These are phyloP conservation scores for Suillus weaverae DNA, from an alignment of 768 basidiomycete genomes.

Conservation along the genomic window DNA sequence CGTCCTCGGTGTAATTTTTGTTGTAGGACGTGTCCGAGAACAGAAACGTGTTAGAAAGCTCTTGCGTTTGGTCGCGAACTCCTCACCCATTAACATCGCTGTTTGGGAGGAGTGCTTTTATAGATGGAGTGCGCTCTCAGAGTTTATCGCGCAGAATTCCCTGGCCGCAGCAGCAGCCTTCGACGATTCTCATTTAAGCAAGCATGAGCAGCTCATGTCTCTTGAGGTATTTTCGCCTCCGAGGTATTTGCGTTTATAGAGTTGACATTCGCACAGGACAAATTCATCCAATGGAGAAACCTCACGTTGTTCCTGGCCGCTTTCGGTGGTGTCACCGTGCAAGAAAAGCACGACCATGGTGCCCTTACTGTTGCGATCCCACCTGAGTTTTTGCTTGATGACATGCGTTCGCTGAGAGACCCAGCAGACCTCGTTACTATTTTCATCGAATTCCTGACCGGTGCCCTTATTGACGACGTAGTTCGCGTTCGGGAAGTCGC, in stretches of 20 bases:
- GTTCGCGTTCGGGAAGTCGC: slow-evolving; percentile 74
- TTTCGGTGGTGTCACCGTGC: slow-evolving; percentile 64
- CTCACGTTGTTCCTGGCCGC: slow-evolving; percentile 76
- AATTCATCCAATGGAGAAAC: slow-evolving; percentile 83
- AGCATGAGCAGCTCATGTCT: slow-evolving; percentile 38
- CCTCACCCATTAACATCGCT: slow-evolving; percentile 67
- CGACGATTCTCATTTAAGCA: slow-evolving; percentile 34
- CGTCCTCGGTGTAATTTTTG: slow-evolving; percentile 10
- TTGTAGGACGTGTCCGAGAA: slow-evolving; percentile 68
- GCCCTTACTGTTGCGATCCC: slow-evolving; percentile 57
- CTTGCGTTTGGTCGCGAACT: slow-evolving; percentile 60
- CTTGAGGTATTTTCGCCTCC: slow-evolving; percentile 34
- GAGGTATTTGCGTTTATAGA: not conserved
- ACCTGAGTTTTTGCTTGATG: slow-evolving; percentile 61
- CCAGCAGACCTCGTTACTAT: slow-evolving; percentile 57
- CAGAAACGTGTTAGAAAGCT: slow-evolving; percentile 80
- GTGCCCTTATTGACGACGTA: slow-evolving; percentile 61
- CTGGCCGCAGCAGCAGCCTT: slow-evolving; percentile 35
- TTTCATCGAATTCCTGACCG: slow-evolving; percentile 71
- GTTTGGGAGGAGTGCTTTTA: slow-evolving; percentile 85
- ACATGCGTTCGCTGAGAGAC: slow-evolving; percentile 63
- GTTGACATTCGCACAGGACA: slow-evolving; percentile 48
- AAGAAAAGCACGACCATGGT: slow-evolving; percentile 50
- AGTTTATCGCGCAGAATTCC: slow-evolving; percentile 48
- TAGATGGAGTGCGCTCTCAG: slow-evolving; percentile 68